Evolutionary conservation across 371 early-diverging fungal species (phyloP).

Genomic region (Capillidium rhysosporum): DNA sequence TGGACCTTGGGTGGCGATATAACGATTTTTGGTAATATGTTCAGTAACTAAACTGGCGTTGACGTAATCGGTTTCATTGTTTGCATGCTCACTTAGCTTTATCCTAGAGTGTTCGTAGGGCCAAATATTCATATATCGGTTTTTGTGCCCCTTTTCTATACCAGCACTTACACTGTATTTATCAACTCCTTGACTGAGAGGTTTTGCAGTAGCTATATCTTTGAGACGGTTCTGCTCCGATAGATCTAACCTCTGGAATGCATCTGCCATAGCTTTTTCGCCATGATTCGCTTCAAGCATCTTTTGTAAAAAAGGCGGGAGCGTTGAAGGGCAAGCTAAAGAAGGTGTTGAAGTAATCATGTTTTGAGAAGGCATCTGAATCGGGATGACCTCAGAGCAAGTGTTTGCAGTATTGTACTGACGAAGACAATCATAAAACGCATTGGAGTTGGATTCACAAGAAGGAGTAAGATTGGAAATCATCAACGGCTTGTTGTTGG

Average conservation of each 20-base stretch:
- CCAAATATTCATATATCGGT: conserved; percentile 62
- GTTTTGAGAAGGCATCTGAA: neutral
- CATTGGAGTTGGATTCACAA: neutral
- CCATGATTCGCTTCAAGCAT: conserved; percentile 2
- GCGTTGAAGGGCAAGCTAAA: neutral
- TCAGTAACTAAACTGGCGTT: conserved; percentile 46
- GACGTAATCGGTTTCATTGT: conserved; percentile 40
- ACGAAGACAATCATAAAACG: neutral
- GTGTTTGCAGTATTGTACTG: conserved; percentile 4
- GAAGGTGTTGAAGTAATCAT: neutral
- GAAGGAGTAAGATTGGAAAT: neutral
- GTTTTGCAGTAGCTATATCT: conserved; percentile 20
- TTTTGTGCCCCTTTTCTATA: conserved; percentile 39
- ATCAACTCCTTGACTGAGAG: too few species aligned
- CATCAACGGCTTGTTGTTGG: too few species aligned
- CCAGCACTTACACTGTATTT: conserved; percentile 36
- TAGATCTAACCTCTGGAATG: conserved; percentile 25
- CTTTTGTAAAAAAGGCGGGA: conserved; percentile 1
- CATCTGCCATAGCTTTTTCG: conserved; percentile 3
- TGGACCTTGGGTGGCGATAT: conserved; percentile 88
- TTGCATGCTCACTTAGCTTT: conserved; percentile 13
- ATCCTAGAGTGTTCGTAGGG: conserved; percentile 42
- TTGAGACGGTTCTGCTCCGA: conserved; percentile 37
- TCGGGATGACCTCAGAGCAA: neutral
- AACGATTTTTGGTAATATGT: conserved; percentile 20